Percentiles rank a stretch among this genome's conserved stretches.
Evolutionary conservation across 768 basidiomycete species (phyloP).

Genomic region (Sarcodon aspratus): DNA sequence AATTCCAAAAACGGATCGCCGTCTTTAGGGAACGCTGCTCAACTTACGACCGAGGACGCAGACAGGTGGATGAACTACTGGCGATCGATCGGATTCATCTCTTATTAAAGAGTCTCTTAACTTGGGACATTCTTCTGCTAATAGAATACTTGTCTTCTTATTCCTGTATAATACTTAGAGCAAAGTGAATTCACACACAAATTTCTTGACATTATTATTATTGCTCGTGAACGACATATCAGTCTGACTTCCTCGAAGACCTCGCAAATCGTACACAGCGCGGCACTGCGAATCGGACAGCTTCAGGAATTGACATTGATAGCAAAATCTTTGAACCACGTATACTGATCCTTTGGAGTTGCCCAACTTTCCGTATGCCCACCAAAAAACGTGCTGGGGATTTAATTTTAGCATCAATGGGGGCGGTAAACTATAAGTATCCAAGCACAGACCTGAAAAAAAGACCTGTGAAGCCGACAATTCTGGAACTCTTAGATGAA

Average conservation of each 20-base stretch:
- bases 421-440: neutral
- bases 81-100: conserved; percentile 1
- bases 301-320: conserved; percentile 21
- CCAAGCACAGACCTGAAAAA: conserved; percentile 60
- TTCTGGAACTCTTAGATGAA: conserved; percentile 1
- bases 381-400: conserved; percentile 61
- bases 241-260: too few relatives aligned
- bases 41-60: neutral
- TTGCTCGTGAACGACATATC: too few relatives aligned
- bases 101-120: neutral
- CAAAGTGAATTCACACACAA: too few relatives aligned
- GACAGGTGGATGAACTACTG: neutral
- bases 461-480: conserved; percentile 32
- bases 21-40: neutral
- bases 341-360: conserved; percentile 63
- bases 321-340: conserved; percentile 65
- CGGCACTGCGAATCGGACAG: too few relatives aligned
- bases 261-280: too few relatives aligned
- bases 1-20: neutral
- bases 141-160: too few relatives aligned
- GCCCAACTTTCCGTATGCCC: conserved; percentile 58
- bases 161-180: too few relatives aligned
- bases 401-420: conserved; percentile 1
- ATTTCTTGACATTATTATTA: too few relatives aligned
- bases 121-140: too few relatives aligned